Base-by-base conservation (phyloP, 208 protist species). In the Leishmania braziliensis region DNA sequence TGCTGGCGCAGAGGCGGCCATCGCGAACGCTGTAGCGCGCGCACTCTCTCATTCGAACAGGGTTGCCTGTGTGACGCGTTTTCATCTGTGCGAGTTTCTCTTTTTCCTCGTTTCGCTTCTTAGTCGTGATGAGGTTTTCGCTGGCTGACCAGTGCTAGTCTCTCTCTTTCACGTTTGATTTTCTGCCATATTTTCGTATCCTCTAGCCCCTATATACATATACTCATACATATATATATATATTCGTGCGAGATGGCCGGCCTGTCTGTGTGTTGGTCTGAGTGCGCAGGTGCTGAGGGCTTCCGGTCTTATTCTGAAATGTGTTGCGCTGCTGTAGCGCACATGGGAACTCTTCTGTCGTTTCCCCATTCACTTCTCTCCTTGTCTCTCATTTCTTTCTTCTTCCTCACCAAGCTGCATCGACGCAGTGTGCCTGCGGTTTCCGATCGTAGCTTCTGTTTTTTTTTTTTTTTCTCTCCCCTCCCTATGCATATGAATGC, bases 21-120 rank as follows among this genome's bases (percentile, higher is more conserved):
- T 94, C 26, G 86, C 90, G 63, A 88, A 84, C 39, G 92, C 89
- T 10, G 78, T 94, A 9, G 90, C 90, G 62, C 89, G 90, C 43
- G 36, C 36, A 26, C 0, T 70, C 33, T 18, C 29, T 70, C 16
- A 8, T 4, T 70, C 33, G 3, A 26, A 70, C 65, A 62, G 56
- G 0, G 56, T n/a, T 18, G 65, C 36, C 36, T 39, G 65, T 6
- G 56, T 62, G 56, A 8, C 23, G 23, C 53, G 53, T 39, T 56
- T 56, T 4, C 53, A 23, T 56, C 18, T 56, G 3, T 6, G 20
- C 16, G 18, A 0, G 20, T 56, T 4, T 23, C 18, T 56, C 18
- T 56, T 56, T 14, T 56, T 14, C 53, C 16, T 56, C 23, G 23
- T 62, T 62, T 9, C 56, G n/a, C 23, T 23, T 62, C 23, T 5